Conservation (phyloP, 306 rosid species). For the Arachis stenosperma region DNA sequence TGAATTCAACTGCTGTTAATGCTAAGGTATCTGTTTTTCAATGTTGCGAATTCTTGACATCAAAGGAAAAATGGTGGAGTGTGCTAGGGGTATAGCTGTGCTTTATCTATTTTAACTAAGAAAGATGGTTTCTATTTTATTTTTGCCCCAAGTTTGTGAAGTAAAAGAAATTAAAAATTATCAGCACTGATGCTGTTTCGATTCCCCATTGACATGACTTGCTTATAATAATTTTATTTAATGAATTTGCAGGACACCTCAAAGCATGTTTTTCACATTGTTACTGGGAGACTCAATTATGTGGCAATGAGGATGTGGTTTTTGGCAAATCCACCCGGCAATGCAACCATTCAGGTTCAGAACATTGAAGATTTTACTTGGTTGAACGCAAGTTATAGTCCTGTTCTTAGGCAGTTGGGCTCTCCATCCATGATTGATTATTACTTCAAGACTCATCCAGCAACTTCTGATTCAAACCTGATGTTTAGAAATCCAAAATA, state of each 20-base stretch:
- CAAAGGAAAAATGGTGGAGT: neutral
- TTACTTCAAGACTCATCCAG: constrained; percentile 87
- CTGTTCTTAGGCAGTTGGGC: constrained; percentile 90
- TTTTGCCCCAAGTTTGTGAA: neutral
- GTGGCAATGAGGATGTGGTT: constrained; percentile 99
- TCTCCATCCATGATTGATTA: constrained; percentile 88
- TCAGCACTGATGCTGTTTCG: neutral
- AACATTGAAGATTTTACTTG: constrained; percentile 91
- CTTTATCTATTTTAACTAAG: neutral
- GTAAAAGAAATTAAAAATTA: neutral
- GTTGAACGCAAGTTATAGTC: constrained; percentile 96
- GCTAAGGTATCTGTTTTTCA: constrained; percentile 61
- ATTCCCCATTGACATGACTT: constrained; percentile 37
- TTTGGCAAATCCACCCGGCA: constrained; percentile 81
- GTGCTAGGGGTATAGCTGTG: constrained; percentile 11
- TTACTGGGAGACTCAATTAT: constrained; percentile 88
- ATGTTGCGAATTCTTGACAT: neutral
- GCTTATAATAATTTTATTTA: constrained; percentile 30
- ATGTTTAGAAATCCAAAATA: constrained; percentile 95
- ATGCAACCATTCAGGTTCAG: constrained; percentile 82
- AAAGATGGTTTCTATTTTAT: constrained; percentile 1
- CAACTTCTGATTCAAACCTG: constrained; percentile 79
- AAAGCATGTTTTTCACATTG: constrained; percentile 91
- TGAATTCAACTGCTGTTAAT: constrained; percentile 77
- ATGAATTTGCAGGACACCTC: constrained; percentile 67